These are phyloP conservation scores for Aspergillus novoparasiticus DNA, from an alignment of 2,329 filamentous ascomycete species.

Conservation along the genomic window DNA sequence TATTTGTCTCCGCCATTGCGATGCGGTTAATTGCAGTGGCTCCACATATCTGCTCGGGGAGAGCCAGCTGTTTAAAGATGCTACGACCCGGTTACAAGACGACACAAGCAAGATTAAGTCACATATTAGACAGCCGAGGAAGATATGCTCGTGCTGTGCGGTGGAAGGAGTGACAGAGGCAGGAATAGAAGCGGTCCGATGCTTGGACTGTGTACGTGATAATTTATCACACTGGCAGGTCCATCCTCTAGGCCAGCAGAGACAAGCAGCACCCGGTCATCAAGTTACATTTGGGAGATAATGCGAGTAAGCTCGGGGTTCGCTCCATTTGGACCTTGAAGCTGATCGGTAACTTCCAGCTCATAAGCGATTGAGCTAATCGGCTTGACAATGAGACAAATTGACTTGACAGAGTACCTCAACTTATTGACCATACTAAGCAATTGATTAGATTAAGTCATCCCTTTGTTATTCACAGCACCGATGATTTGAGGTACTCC, in stretches of 20 bases:
- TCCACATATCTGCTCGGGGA: constrained; percentile 4
- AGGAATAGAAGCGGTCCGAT: constrained; percentile 40
- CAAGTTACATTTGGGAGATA: not conserved
- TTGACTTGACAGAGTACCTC: not conserved
- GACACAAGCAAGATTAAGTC: not conserved
- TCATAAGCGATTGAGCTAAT: not conserved
- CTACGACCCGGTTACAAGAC: constrained; percentile 4
- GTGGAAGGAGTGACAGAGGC: constrained; percentile 42
- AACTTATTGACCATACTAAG: not conserved
- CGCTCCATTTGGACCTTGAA: not conserved
- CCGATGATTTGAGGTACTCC: not conserved
- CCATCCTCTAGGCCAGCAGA: constrained; percentile 1
- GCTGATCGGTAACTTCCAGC: not conserved
- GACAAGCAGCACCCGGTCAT: not conserved
- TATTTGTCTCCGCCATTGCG: constrained; percentile 46
- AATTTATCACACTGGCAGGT: constrained; percentile 19
- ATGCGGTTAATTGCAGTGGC: constrained; percentile 32
- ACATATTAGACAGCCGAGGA: constrained; percentile 27
- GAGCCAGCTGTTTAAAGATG: constrained; percentile 9
- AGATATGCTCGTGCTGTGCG: constrained; percentile 44
- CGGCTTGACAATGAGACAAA: not conserved
- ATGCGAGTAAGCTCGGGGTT: not conserved
- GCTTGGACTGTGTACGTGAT: constrained; percentile 39
- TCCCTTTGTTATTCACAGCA: not conserved
- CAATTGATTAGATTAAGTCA: not conserved